Percentiles rank a stretch among this genome's conserved stretches.
Conservation (phyloP, 495 filamentous ascomycete genomes). For the Penicillium diatomitis region DNA sequence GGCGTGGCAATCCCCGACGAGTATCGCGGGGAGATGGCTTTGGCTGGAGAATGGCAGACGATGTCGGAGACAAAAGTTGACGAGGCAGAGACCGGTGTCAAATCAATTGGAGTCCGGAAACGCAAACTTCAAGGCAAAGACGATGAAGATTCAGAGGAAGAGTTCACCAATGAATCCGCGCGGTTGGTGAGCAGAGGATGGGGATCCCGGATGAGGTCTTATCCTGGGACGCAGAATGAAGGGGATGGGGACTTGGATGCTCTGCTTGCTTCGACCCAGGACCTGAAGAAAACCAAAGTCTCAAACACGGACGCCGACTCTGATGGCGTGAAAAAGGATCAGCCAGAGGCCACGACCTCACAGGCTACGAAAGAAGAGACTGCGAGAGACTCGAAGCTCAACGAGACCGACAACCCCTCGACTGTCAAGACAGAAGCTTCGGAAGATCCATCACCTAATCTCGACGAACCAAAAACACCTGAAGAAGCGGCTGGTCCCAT, state of each 20-base stretch:
- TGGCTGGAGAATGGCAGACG: conserved; percentile 86
- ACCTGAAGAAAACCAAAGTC: conserved; percentile 33
- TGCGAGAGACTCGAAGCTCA: neutral
- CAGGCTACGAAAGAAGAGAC: conserved; percentile 12
- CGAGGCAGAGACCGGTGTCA: conserved; percentile 28
- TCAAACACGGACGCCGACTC: conserved; percentile 2
- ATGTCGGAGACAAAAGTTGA: conserved; percentile 46
- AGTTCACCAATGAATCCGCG: conserved; percentile 53
- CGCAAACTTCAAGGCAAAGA: conserved; percentile 53
- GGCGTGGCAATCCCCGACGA: conserved; percentile 80
- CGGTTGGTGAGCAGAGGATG: conserved; percentile 58
- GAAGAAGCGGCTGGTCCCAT: conserved; percentile 42
- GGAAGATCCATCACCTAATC: conserved; percentile 1
- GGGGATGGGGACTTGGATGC: conserved; percentile 58
- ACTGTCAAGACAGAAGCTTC: conserved; percentile 23
- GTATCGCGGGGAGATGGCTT: conserved; percentile 66
- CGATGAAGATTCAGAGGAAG: conserved; percentile 42
- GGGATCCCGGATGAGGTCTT: conserved; percentile 60
- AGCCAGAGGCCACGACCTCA: conserved; percentile 1
- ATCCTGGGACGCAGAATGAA: conserved; percentile 48
- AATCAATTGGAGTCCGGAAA: conserved; percentile 52
- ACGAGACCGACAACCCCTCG: neutral
- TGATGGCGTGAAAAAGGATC: neutral
- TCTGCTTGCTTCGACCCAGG: conserved; percentile 48
- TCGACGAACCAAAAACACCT: conserved; percentile 16